Conservation (phyloP, 257 asterid species). For the Osmanthus fragrans region DNA sequence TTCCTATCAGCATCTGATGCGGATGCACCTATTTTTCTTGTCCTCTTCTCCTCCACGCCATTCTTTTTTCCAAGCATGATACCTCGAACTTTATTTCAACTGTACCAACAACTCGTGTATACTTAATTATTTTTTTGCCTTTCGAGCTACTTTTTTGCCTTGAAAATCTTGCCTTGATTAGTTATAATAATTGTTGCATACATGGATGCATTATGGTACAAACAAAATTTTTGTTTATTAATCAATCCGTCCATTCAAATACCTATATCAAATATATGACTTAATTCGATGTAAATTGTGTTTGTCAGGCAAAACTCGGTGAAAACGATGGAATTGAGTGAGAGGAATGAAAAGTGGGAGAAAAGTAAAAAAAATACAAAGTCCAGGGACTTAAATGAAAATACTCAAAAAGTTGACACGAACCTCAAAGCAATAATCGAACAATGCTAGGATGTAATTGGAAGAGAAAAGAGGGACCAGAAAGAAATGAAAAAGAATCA, state of each 20-base stretch:
- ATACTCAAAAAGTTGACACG: no score
- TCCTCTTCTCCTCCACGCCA: background rate
- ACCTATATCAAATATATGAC: no score
- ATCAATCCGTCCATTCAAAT: background rate
- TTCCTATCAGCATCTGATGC: slow-evolving; percentile 31
- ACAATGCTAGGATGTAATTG: no score
- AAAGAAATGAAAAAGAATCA: no score
- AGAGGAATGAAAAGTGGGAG: no score
- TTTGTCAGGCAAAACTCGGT: no score
- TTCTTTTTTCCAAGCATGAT: background rate
- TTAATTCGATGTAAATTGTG: no score
- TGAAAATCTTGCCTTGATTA: background rate
- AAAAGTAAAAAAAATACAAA: no score
- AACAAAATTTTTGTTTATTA: background rate
- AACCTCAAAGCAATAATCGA: no score
- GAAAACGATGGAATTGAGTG: no score
- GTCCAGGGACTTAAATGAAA: no score
- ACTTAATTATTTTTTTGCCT: background rate
- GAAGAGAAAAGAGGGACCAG: no score
- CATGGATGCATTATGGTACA: background rate
- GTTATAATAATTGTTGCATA: background rate
- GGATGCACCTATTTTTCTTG: slow-evolving; percentile 11
- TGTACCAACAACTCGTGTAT: background rate
- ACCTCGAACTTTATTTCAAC: background rate
- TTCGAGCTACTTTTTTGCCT: background rate